A percentile compares a stretch with the other conserved stretches of the same genome.
Evolutionary conservation across 768 basidiomycete genomes (phyloP).

Genomic region (Tricholoma sp.): DNA sequence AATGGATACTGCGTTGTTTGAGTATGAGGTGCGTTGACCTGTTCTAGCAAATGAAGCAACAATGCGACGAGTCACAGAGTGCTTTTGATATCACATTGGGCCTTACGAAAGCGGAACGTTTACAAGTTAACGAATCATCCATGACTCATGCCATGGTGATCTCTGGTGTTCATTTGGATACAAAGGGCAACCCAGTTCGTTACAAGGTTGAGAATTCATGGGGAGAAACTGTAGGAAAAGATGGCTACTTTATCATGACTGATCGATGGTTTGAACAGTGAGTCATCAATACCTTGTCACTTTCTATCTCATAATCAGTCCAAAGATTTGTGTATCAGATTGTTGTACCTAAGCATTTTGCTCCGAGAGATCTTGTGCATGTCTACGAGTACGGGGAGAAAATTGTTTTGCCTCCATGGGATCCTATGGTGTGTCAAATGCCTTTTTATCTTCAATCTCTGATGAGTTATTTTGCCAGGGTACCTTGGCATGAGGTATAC

Average conservation of each 20-base stretch:
- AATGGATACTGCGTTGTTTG: slow-evolving; percentile 81
- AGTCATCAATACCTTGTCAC: slow-evolving; percentile 24
- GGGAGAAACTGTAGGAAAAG: slow-evolving; percentile 71
- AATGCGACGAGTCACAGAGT: slow-evolving; percentile 36
- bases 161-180: slow-evolving; percentile 83
- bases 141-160: slow-evolving; percentile 99
- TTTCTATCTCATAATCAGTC: not conserved
- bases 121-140: slow-evolving; percentile 75
- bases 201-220: slow-evolving; percentile 98
- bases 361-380: slow-evolving; percentile 75
- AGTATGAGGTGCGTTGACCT: slow-evolving; percentile 58
- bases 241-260: slow-evolving; percentile 91
- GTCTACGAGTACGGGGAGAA: slow-evolving; percentile 67
- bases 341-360: slow-evolving; percentile 76
- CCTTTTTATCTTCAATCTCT: not conserved
- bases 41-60: not conserved
- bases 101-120: slow-evolving; percentile 80
- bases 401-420: slow-evolving; percentile 82
- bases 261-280: slow-evolving; percentile 90
- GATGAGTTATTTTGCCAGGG: slow-evolving; percentile 9
- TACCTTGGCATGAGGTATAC: slow-evolving; percentile 14
- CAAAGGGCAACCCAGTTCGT: slow-evolving; percentile 67
- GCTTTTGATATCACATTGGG: slow-evolving; percentile 80
- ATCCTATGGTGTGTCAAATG: slow-evolving; percentile 64
- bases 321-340: slow-evolving; percentile 87